Evolutionary conservation across 2,329 filamentous ascomycete genomes (phyloP).

Genomic region (Epichloe baconii): DNA sequence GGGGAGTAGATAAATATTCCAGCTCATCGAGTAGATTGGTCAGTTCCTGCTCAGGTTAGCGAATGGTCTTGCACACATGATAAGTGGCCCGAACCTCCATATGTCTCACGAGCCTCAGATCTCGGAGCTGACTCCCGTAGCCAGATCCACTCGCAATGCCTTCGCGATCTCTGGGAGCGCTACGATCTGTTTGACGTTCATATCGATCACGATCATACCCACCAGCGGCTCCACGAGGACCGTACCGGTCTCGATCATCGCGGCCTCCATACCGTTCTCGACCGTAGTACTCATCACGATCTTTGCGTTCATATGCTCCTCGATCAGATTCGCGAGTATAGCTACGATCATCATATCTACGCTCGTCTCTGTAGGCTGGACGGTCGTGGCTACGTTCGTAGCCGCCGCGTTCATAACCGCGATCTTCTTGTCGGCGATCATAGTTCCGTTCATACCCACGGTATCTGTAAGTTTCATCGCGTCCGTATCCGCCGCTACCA

Average conservation of each 20-base stretch:
- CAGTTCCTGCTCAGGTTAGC: constrained; percentile 21
- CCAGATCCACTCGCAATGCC: constrained; percentile 22
- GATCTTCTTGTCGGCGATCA: constrained; percentile 33
- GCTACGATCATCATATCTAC: constrained; percentile 32
- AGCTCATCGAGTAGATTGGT: constrained; percentile 11
- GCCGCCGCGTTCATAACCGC: constrained; percentile 25
- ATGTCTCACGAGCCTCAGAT: constrained; percentile 30
- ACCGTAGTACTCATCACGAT: constrained; percentile 27
- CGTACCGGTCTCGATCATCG: constrained; percentile 32
- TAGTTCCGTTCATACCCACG: constrained; percentile 31
- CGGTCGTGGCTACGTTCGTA: constrained; percentile 37
- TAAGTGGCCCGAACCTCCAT: constrained; percentile 26
- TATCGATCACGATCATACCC: constrained; percentile 37
- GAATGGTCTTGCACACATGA: neutral
- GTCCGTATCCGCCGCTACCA: constrained; percentile 28
- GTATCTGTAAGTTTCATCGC: constrained; percentile 46
- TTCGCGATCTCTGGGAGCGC: constrained; percentile 27
- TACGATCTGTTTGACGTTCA: constrained; percentile 31
- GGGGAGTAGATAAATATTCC: neutral
- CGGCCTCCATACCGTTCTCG: constrained; percentile 28
- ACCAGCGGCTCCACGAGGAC: constrained; percentile 23
- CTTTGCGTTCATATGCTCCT: constrained; percentile 39
- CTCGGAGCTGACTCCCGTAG: constrained; percentile 30
- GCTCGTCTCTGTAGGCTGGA: constrained; percentile 20
- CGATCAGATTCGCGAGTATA: constrained; percentile 46